A percentile compares a stretch with the other conserved stretches of the same genome.
Evolutionary conservation across 768 basidiomycete genomes (phyloP).

Genomic region (Termitomyces sp.): DNA sequence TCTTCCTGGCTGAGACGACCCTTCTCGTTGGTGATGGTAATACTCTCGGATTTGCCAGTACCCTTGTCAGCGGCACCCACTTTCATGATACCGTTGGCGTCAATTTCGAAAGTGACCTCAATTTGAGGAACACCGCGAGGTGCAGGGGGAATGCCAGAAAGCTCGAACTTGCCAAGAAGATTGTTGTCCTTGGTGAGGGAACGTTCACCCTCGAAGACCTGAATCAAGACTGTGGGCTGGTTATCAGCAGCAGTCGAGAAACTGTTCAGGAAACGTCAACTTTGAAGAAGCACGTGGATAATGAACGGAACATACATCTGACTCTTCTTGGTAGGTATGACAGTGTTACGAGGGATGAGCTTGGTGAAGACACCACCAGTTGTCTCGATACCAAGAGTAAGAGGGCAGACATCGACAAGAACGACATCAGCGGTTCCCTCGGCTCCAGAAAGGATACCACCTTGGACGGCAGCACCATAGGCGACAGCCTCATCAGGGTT

Average conservation of each 20-base stretch:
- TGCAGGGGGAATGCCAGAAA: conserved; percentile 87
- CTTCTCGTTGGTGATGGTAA: conserved; percentile 96
- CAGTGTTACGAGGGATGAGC: conserved; percentile 95
- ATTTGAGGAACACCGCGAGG: conserved; percentile 97
- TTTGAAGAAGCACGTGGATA: conserved; percentile 4
- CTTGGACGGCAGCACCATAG: conserved; percentile 98
- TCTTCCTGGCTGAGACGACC: conserved; percentile 86
- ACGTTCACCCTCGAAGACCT: conserved; percentile 97
- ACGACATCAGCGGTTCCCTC: conserved; percentile 87
- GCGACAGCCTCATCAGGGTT: conserved; percentile 99
- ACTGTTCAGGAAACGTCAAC: conserved; percentile 25
- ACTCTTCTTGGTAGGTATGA: conserved; percentile 95
- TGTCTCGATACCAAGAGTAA: conserved; percentile 98
- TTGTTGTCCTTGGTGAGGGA: conserved; percentile 98
- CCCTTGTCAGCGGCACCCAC: conserved; percentile 92
- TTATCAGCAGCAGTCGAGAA: conserved; percentile 86
- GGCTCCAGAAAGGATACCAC: conserved; percentile 95
- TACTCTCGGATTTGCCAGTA: conserved; percentile 83
- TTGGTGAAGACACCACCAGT: conserved; percentile 98
- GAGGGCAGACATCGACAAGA: conserved; percentile 93
- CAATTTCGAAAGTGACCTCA: conserved; percentile 94
- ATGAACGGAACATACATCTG: conserved; percentile 60
- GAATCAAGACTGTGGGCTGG: conserved; percentile 93
- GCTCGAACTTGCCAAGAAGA: conserved; percentile 94
- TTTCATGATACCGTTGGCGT: conserved; percentile 94